Evolutionary conservation across 495 filamentous ascomycete species (phyloP).

Genomic region (Talaromyces wortmannii): DNA sequence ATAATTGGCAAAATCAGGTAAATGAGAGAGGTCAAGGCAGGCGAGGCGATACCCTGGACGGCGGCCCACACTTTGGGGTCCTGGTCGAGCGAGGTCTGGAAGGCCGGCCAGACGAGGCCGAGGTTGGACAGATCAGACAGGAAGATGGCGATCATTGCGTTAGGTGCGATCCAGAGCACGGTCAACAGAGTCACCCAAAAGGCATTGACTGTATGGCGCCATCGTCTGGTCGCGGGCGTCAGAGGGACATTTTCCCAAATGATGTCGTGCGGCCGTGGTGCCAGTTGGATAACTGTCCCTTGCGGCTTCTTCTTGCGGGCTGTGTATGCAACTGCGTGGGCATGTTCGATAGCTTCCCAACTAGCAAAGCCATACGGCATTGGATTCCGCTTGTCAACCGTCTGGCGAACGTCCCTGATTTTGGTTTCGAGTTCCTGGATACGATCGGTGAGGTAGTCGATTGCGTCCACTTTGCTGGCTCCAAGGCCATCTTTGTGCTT

Average conservation of each 20-base stretch:
- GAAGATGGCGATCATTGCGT: conserved; percentile 92
- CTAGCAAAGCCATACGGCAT: conserved; percentile 93
- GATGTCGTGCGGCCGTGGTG: conserved; percentile 82
- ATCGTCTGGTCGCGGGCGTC: conserved; percentile 54
- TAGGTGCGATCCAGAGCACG: conserved; percentile 86
- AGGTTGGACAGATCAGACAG: conserved; percentile 77
- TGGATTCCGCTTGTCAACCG: conserved; percentile 77
- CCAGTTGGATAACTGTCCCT: conserved; percentile 70
- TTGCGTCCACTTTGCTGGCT: conserved; percentile 70
- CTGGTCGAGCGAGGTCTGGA: conserved; percentile 52
- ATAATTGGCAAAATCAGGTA: conserved; percentile 86
- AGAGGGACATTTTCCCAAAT: conserved; percentile 93
- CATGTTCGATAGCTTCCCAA: conserved; percentile 79
- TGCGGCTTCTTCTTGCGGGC: conserved; percentile 73
- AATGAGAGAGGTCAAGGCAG: conserved; percentile 79
- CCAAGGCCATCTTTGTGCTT: conserved; percentile 45
- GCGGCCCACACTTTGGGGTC: conserved; percentile 70
- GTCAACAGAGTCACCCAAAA: conserved; percentile 79
- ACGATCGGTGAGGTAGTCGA: conserved; percentile 82
- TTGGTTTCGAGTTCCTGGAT: conserved; percentile 77
- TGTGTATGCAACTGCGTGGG: conserved; percentile 80
- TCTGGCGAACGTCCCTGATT: conserved; percentile 73
- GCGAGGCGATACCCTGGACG: conserved; percentile 91
- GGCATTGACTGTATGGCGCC: conserved; percentile 70
- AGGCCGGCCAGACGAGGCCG: conserved; percentile 71